Evolutionary conservation across 2,329 filamentous ascomycete species (phyloP), one percentile per base, ranked within the genome.

Genomic region (Ophiosphaerella herpotricha): DNA sequence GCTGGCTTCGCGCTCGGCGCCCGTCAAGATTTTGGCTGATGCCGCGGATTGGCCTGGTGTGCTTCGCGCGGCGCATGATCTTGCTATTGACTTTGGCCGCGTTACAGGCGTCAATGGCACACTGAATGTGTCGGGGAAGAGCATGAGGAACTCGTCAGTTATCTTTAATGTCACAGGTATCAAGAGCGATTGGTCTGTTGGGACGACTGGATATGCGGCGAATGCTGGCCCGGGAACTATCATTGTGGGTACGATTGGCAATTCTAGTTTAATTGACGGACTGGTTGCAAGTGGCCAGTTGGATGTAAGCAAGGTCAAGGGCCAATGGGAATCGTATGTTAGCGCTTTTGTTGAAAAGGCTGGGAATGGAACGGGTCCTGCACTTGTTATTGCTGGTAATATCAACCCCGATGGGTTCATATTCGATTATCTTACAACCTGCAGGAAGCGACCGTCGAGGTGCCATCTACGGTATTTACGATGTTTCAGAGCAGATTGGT

Each of bases 401-500:
- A 36, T 35, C 11, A 6, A 11, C 4, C 14, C 1, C 5, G 33
- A 37, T 3, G 11, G 6, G 6, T 14, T 3, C 14, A 4, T 3
- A 29, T 29, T 29, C 6, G 21, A 26, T 9, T 29, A 18, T 26
- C 52, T 68, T 40, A 68, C 21, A 33, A 9, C 11, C 0, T 7
- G 29, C 46, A 73, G 70, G 70, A 9, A 86, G 82, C 63, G 86
- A 90, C 66, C 82, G 82, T 46, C 77, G 86, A 54, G 85, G 85
- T 12, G 82, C 85, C 2, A 88, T 90, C 46, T 90, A 82, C 60
- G 87, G 87, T 9, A 75, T 88, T 16, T 90, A 90, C 72, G 85
- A 87, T 56, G 70, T 90, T 40, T 87, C 84, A 18, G 86, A 89
- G 70, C 86, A 90, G 66, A 89, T 90, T 49, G 87, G 87, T 23